A percentile compares a stretch with the other conserved stretches of the same genome.
Evolutionary conservation across 164 flowering plant genomes (phyloP).

Genomic region (Magnolia sinica): DNA sequence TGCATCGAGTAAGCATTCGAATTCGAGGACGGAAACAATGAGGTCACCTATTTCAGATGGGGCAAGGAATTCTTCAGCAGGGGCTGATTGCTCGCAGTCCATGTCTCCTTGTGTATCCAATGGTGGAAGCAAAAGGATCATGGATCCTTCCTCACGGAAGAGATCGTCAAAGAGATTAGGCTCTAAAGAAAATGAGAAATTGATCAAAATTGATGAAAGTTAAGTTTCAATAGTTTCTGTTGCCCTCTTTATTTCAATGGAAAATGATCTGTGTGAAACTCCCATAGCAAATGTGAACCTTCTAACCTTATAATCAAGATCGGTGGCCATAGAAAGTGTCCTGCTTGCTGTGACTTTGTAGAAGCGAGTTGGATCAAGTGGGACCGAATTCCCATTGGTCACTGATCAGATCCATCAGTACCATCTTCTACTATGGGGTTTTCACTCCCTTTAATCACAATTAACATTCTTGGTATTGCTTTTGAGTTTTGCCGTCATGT

Average conservation of each 20-base stretch:
- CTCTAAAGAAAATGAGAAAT: slow-evolving; percentile 59
- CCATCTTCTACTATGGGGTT: background rate
- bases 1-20: slow-evolving; percentile 47
- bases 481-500: slow-evolving; percentile 3
- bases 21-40: slow-evolving; percentile 48
- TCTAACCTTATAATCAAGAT: background rate
- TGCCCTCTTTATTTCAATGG: background rate
- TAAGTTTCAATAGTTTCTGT: slow-evolving; percentile 35
- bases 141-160: slow-evolving; percentile 39
- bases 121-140: slow-evolving; percentile 54
- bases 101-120: slow-evolving; percentile 29
- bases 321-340: background rate
- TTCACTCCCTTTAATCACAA: background rate
- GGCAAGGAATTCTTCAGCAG: slow-evolving; percentile 64
- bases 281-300: background rate
- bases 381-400: background rate
- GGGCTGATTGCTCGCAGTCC: slow-evolving; percentile 28
- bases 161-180: slow-evolving; percentile 43
- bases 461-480: background rate
- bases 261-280: background rate
- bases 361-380: background rate
- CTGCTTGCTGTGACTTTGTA: background rate
- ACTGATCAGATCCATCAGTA: background rate
- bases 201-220: slow-evolving; percentile 91
- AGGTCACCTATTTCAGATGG: slow-evolving; percentile 74